Conservation (phyloP, 805 yeast species). For the Saturnispora saitoi region DNA sequence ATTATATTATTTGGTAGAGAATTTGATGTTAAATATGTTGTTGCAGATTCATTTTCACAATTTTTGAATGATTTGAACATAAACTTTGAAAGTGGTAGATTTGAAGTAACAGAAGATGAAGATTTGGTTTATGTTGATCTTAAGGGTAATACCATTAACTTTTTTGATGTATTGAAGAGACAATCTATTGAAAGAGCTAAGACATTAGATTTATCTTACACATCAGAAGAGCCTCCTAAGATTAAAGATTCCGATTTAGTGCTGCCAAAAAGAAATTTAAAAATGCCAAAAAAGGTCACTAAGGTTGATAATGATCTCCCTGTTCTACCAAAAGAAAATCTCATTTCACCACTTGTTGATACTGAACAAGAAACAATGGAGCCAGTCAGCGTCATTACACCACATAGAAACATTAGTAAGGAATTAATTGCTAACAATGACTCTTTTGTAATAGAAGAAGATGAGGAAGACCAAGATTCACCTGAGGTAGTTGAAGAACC, state of each 20-base stretch:
- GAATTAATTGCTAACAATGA: conserved; percentile 17
- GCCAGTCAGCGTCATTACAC: conserved; percentile 5
- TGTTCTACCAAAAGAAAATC: conserved; percentile 26
- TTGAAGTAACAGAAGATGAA: conserved; percentile 57
- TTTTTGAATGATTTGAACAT: conserved; percentile 76
- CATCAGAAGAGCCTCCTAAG: conserved; percentile 7
- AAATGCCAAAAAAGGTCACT: background rate
- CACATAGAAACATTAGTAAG: conserved; percentile 5
- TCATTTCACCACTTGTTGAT: conserved; percentile 24
- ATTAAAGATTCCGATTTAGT: conserved; percentile 11
- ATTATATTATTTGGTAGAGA: conserved; percentile 91
- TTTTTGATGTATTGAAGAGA: conserved; percentile 60
- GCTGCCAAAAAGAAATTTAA: conserved; percentile 8
- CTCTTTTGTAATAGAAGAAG: conserved; percentile 26
- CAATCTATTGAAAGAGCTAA: conserved; percentile 38
- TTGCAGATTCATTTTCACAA: conserved; percentile 86
- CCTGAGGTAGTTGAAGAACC: conserved; percentile 11
- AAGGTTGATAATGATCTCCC: background rate
- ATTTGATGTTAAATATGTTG: conserved; percentile 78
- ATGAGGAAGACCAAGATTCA: conserved; percentile 12
- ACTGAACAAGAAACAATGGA: background rate
- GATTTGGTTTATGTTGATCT: conserved; percentile 36
- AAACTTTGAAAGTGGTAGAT: conserved; percentile 79
- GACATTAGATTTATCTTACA: conserved; percentile 9
- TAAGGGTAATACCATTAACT: conserved; percentile 42